Conservation (phyloP, 306 rosid genomes). For the Sicyos baderoa region DNA sequence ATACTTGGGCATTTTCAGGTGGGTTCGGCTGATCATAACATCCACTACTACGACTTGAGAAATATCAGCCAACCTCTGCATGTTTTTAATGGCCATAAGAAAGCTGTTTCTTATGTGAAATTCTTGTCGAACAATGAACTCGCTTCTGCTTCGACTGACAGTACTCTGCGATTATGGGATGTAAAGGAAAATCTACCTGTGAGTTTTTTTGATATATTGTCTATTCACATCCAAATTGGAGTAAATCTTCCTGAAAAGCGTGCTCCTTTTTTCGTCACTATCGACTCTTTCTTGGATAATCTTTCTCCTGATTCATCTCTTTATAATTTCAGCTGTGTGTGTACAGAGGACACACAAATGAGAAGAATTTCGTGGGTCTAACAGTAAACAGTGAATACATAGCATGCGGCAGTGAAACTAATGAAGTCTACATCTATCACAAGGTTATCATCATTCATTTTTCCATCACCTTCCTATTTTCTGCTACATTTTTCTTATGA, state of each 20-base stretch:
- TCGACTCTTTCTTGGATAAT: neutral
- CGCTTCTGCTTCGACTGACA: slow-evolving; percentile 94
- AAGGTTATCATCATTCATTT: slow-evolving; percentile 44
- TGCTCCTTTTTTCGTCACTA: neutral
- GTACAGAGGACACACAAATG: slow-evolving; percentile 77
- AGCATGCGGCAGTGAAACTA: slow-evolving; percentile 96
- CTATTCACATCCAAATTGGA: slow-evolving; percentile 1
- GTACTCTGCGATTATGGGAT: slow-evolving; percentile 89
- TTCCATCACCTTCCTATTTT: neutral
- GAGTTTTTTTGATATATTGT: slow-evolving; percentile 29
- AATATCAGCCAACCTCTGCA: slow-evolving; percentile 73
- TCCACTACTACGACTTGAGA: slow-evolving; percentile 90
- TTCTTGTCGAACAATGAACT: slow-evolving; percentile 85
- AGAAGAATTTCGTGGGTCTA: slow-evolving; percentile 33
- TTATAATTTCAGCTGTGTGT: slow-evolving; percentile 49
- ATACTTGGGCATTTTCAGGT: slow-evolving; percentile 38
- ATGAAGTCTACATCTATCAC: slow-evolving; percentile 87
- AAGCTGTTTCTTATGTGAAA: slow-evolving; percentile 89
- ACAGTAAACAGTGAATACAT: slow-evolving; percentile 78
- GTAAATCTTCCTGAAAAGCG: neutral
- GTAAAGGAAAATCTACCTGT: slow-evolving; percentile 74
- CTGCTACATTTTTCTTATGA: neutral
- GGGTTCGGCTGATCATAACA: slow-evolving; percentile 96
- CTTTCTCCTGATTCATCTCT: neutral
- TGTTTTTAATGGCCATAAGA: slow-evolving; percentile 81